Evolutionary conservation across 805 yeast genomes (phyloP), one percentile per base, ranked within the genome.

Genomic region (Yamadazyma philogaea): DNA sequence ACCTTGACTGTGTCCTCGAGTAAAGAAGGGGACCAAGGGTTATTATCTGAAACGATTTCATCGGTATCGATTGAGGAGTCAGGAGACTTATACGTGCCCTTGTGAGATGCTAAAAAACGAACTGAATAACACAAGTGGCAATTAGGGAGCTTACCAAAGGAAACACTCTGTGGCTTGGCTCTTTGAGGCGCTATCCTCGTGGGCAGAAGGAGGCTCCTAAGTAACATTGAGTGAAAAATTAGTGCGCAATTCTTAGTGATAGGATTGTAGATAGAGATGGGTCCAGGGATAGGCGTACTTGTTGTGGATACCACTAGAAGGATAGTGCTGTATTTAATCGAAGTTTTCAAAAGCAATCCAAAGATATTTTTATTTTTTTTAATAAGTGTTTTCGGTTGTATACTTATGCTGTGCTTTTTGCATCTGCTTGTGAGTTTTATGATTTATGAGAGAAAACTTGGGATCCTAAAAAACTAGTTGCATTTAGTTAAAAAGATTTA

Each of bases 1-100:
- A 77, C 55, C 54, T 67, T 49, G 16, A 59, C 74, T 21, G 66
- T 65, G 49, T 77, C 79, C 40, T 69, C 68, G 47, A 64, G 63
- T 11, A 64, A 53, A 0, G 74, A 63, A 5, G 75, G 75, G 19
- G 73, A 68, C 74, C 74, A 70, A 20, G 75, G 75, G 47, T 70
- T 66, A 48, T 70, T 70, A 28, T 61, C 69, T 8, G 70, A 56
- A 30, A 63, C 42, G 41, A 70, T 61, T 41, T 68, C 75, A 51
- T 66, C 72, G 4, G 70, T 63, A n/a, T 68, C 72, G 8, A 70
- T 59, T 2, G 62, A 57, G 12, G 70, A 48, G 44, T 68, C 74
- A 5, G 39, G 38, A 1, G 47, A 38, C 36, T 46, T 44, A 28
- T 37, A 49, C 3, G 42, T 30, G 6, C 46, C 37, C 19, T 44